These are phyloP conservation scores for Sugiyamaella valdiviana DNA, from an alignment of 805 yeast species.

Conservation along the genomic window DNA sequence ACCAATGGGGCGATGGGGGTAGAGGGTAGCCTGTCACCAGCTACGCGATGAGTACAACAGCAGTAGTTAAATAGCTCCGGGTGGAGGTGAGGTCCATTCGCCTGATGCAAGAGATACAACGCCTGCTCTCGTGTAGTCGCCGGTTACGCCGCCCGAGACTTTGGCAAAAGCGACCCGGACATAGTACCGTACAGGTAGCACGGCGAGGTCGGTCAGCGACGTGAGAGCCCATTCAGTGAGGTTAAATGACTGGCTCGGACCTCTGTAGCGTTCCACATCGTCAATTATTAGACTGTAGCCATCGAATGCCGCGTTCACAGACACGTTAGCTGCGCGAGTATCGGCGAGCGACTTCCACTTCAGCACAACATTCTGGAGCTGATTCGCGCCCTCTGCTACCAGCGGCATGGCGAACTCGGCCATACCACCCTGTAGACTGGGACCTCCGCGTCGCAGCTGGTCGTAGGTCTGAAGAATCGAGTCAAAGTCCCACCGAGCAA, in stretches of 20 bases:
- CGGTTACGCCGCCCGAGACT: conserved; percentile 10
- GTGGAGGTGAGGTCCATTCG: conserved; percentile 13
- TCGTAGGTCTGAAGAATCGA: conserved; percentile 74
- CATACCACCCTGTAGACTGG: conserved; percentile 33
- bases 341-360: conserved; percentile 20
- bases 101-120: conserved; percentile 12
- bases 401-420: conserved; percentile 20
- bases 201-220: background rate
- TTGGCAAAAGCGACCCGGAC: conserved; percentile 22
- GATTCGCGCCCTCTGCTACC: background rate
- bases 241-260: conserved; percentile 42
- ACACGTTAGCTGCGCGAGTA: background rate
- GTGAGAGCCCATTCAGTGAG: conserved; percentile 32
- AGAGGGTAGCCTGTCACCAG: too few species aligned
- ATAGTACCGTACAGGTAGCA: conserved; percentile 14
- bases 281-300: conserved; percentile 65
- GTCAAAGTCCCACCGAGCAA: conserved; percentile 90
- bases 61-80: conserved; percentile 13
- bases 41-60: too few species aligned
- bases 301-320: conserved; percentile 24
- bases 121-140: conserved; percentile 22
- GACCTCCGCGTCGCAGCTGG: conserved; percentile 67
- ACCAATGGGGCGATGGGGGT: too few species aligned
- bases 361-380: conserved; percentile 20
- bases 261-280: conserved; percentile 72